phyloP scores from a whole-genome alignment of 257 asterid species.

The Nyctanthes arbortristis region DNA sequence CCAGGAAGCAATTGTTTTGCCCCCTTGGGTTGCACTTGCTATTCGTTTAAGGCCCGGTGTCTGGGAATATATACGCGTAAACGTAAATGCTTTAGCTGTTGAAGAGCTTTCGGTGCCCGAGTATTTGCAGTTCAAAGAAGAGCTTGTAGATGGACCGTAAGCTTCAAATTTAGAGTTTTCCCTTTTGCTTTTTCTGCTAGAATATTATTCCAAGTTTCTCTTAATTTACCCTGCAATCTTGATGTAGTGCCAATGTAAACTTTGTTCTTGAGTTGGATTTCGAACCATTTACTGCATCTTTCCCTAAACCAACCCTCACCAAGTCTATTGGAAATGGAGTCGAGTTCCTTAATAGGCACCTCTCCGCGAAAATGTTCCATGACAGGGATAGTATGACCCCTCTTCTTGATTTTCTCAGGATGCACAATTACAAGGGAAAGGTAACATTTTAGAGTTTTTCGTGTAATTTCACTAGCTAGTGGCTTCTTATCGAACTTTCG shows the following conservation, averaged over 20 bases:
- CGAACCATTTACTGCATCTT: slow-evolving; percentile 84
- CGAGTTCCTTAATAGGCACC: slow-evolving; percentile 93
- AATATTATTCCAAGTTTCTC: background rate
- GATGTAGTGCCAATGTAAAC: slow-evolving; percentile 66
- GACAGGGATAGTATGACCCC: slow-evolving; percentile 94
- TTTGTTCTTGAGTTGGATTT: slow-evolving; percentile 97
- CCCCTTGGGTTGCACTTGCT: slow-evolving; percentile 98
- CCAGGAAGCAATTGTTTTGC: slow-evolving; percentile 81
- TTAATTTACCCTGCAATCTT: background rate
- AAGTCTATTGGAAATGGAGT: slow-evolving; percentile 98
- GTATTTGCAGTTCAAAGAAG: slow-evolving; percentile 84
- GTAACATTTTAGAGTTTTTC: slow-evolving; percentile 27
- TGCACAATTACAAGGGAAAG: slow-evolving; percentile 81
- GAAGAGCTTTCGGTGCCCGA: slow-evolving; percentile 88
- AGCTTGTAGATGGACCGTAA: slow-evolving; percentile 81
- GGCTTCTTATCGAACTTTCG: background rate
- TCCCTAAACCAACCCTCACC: slow-evolving; percentile 92
- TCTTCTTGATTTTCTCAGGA: slow-evolving; percentile 83
- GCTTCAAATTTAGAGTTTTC: slow-evolving; percentile 9
- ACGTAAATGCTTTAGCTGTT: slow-evolving; percentile 59
- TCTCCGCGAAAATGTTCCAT: slow-evolving; percentile 95
- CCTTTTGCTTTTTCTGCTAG: background rate
- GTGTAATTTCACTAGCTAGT: background rate
- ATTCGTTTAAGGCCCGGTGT: slow-evolving; percentile 94
- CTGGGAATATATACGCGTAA: slow-evolving; percentile 85